A percentile compares a stretch with the other conserved stretches of the same genome.
Evolutionary conservation across 495 filamentous ascomycete genomes (phyloP).

Genomic region (Aspergillus wentii): DNA sequence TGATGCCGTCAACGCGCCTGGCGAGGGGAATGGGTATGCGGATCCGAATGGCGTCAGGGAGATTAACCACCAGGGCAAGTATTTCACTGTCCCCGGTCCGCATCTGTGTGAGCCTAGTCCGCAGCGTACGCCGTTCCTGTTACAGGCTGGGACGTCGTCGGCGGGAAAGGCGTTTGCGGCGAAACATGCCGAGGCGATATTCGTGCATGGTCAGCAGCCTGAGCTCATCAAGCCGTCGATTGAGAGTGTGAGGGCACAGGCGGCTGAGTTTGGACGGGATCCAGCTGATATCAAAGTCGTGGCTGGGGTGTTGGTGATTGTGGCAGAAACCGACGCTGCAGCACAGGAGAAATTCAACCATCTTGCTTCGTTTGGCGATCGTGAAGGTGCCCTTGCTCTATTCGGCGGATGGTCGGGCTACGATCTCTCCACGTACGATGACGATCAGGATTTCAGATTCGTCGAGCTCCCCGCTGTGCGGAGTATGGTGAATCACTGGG

Average conservation of each 20-base stretch:
- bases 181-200: constrained; percentile 52
- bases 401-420: constrained; percentile 54
- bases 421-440: constrained; percentile 43
- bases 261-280: constrained; percentile 37
- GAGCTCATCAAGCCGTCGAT: constrained; percentile 41
- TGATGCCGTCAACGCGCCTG: constrained; percentile 50
- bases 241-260: constrained; percentile 43
- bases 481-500: constrained; percentile 38
- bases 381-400: constrained; percentile 48
- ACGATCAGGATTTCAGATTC: constrained; percentile 51
- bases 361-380: constrained; percentile 39
- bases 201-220: constrained; percentile 45
- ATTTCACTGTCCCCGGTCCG: constrained; percentile 60
- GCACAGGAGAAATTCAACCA: constrained; percentile 48
- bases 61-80: constrained; percentile 64
- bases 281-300: constrained; percentile 47
- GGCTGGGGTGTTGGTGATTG: constrained; percentile 42
- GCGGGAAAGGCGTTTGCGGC: constrained; percentile 61
- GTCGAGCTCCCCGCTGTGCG: constrained; percentile 56
- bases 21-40: constrained; percentile 44
- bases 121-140: constrained; percentile 61
- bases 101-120: constrained; percentile 61
- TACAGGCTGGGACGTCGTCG: constrained; percentile 60
- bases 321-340: constrained; percentile 50
- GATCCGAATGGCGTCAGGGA: constrained; percentile 51